Conservation (phyloP, 2,329 filamentous ascomycete genomes). For the Phyllosticta paracitricarpa region DNA sequence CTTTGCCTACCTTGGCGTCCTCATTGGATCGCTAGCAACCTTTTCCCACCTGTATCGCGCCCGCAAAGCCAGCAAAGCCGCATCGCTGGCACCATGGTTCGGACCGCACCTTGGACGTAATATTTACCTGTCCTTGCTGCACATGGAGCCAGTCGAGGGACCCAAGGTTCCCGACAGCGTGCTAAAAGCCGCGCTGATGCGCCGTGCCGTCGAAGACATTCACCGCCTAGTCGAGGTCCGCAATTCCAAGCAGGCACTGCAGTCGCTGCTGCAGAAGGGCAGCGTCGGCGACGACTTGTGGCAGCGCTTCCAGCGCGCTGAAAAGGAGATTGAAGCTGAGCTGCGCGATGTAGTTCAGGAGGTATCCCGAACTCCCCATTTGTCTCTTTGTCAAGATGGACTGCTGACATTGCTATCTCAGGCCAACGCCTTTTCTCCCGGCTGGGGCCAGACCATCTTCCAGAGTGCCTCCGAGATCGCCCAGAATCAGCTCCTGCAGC, state of each 20-base stretch:
- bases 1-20: slow-evolving; percentile 78
- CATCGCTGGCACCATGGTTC: slow-evolving; percentile 91
- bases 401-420: slow-evolving; percentile 30
- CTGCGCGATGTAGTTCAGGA: slow-evolving; percentile 87
- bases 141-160: slow-evolving; percentile 58
- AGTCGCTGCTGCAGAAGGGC: slow-evolving; percentile 72
- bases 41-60: slow-evolving; percentile 92
- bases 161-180: slow-evolving; percentile 69
- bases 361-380: slow-evolving; percentile 40
- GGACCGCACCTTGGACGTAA: slow-evolving; percentile 82
- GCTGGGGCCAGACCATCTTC: slow-evolving; percentile 94
- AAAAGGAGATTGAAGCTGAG: slow-evolving; percentile 97
- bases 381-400: not conserved
- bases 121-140: slow-evolving; percentile 84
- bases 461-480: slow-evolving; percentile 95
- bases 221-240: slow-evolving; percentile 82
- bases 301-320: slow-evolving; percentile 82
- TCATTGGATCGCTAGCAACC: slow-evolving; percentile 78
- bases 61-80: slow-evolving; percentile 70
- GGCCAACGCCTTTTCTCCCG: slow-evolving; percentile 81
- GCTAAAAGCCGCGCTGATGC: slow-evolving; percentile 76
- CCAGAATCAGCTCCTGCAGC: slow-evolving; percentile 68
- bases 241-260: slow-evolving; percentile 78
- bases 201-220: slow-evolving; percentile 87
- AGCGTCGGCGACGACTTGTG: slow-evolving; percentile 94